Evolutionary conservation across 2,329 filamentous ascomycete genomes (phyloP).

Genomic region (Xylariaceae sp.): DNA sequence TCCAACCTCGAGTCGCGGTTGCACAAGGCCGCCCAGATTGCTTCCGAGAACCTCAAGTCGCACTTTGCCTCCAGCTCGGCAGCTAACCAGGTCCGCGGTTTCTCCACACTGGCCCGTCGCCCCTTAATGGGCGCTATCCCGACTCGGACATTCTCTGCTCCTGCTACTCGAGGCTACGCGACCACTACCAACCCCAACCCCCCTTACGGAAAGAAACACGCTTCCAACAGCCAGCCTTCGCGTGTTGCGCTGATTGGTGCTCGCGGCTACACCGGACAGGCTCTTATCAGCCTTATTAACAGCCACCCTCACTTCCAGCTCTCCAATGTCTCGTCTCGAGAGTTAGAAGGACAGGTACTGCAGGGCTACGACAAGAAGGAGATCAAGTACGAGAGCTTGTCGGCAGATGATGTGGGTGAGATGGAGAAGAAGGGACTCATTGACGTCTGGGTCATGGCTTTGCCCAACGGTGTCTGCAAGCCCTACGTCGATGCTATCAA

Average conservation of each 20-base stretch:
- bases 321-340: constrained; percentile 85
- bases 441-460: constrained; percentile 96
- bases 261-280: constrained; percentile 82
- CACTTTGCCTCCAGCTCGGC: constrained; percentile 40
- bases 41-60: constrained; percentile 47
- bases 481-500: constrained; percentile 75
- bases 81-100: constrained; percentile 56
- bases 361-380: constrained; percentile 87
- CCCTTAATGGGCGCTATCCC: constrained; percentile 29
- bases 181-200: constrained; percentile 17
- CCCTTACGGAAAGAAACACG: constrained; percentile 19
- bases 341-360: constrained; percentile 80
- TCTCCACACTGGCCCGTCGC: constrained; percentile 55
- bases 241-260: constrained; percentile 18
- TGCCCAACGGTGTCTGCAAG: constrained; percentile 92
- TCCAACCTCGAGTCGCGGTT: constrained; percentile 84
- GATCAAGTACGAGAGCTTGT: constrained; percentile 87
- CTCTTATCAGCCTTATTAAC: constrained; percentile 81
- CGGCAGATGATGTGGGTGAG: constrained; percentile 75
- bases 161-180: constrained; percentile 32
- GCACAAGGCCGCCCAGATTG: constrained; percentile 67
- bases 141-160: constrained; percentile 26
- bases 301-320: constrained; percentile 86
- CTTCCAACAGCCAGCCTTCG: constrained; percentile 16
- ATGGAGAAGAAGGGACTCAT: constrained; percentile 82